Evolutionary conservation across 495 filamentous ascomycete species (phyloP).

Genomic region (Penicillium silybi): DNA sequence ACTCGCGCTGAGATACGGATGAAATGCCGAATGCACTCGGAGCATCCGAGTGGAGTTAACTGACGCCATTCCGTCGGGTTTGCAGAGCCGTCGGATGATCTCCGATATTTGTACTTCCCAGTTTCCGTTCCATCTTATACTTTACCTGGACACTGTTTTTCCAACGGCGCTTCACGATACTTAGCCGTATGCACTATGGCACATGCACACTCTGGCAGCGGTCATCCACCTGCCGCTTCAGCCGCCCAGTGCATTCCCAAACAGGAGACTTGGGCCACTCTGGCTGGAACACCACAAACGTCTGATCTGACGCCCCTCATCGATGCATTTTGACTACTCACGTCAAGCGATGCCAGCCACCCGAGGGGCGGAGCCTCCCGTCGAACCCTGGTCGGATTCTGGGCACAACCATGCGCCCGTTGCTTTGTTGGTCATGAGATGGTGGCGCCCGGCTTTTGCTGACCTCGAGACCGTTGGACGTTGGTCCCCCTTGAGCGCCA

Average conservation of each 20-base stretch:
- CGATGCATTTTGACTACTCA: too few species aligned
- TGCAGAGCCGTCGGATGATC: constrained; percentile 5
- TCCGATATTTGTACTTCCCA: not conserved
- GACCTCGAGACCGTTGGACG: not conserved
- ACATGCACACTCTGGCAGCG: too few species aligned
- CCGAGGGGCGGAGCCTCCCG: too few species aligned
- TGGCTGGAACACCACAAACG: too few species aligned
- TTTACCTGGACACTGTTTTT: too few species aligned
- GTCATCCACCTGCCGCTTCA: constrained; percentile 2
- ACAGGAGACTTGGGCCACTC: not conserved
- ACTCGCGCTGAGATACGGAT: not conserved
- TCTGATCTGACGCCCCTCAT: too few species aligned
- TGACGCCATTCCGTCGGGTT: constrained; percentile 16
- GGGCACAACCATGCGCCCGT: too few species aligned
- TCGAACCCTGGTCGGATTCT: too few species aligned
- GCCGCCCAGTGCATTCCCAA: not conserved
- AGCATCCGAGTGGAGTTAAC: constrained; percentile 9
- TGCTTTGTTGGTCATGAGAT: too few species aligned
- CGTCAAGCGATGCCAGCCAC: too few species aligned
- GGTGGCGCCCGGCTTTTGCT: too few species aligned
- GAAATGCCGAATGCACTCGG: constrained; percentile 4
- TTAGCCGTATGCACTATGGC: not conserved
- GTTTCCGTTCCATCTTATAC: too few species aligned
- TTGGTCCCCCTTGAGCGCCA: not conserved
- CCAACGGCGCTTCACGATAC: not conserved